Evolutionary conservation across 768 basidiomycete genomes (phyloP), one percentile per base, ranked within the genome.

Genomic region (Boletus rufocinnamomeus): DNA sequence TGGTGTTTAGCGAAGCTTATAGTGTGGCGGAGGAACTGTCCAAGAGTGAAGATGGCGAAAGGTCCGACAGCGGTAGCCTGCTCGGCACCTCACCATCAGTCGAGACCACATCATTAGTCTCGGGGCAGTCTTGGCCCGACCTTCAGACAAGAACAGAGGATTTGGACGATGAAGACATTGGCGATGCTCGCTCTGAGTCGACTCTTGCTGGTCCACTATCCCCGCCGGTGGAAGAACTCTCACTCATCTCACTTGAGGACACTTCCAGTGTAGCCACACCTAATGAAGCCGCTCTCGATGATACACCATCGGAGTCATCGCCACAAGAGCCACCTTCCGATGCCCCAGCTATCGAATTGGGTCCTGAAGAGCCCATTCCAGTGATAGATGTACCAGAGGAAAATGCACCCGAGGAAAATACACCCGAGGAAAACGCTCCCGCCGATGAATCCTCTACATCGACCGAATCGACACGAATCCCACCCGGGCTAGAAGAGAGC

Each of bases 1-100:
- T 91, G 89, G 81, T 90, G 23, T 81, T 84, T 62, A 83, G 81
- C 65, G 80, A 82, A 58, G 75, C 67, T 0, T 74, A 63, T 40
- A 74, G 51, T 51, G 59, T 78, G 49, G 69, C 68, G 11, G 80
- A 80, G 49, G 80, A 81, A 54, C 56, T 78, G 13, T 68, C 74
- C 27, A 71, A 59, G 50, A 34, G 35, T 38, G 69, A 61, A 10
- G 61, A 63, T 30, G 53, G 30, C 25, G 28, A 6, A 27, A 55
- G 45, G 13, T 25, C 52, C 6, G 4, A 37, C 23, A 37, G 19
- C 48, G 45, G 47, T 5, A 32, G 35, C 52, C 54, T 67, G 30
- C 62, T 68, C 13, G 56, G 28, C 43, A 40, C 51, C 19, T 60
- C 66, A 3, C 63, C 59, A 10, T 14, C 52, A 9, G 16, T 47